Evolutionary conservation across 2,329 filamentous ascomycete species (phyloP).

Genomic region (Chaetomiaceae sp.): DNA sequence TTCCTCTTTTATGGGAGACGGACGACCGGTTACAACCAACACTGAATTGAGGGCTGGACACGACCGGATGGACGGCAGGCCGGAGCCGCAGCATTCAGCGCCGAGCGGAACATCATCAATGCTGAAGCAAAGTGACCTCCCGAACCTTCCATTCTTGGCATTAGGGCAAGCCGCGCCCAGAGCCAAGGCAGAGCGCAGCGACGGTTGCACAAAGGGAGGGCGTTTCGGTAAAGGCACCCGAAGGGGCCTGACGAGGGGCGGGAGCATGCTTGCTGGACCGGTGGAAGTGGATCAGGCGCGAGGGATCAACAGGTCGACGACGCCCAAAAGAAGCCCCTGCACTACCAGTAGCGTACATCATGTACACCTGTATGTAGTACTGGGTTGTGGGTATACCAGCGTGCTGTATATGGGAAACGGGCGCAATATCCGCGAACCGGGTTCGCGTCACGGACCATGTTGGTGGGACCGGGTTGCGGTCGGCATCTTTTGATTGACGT

Average conservation of each 20-base stretch:
- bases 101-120: not conserved
- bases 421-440: conserved; percentile 22
- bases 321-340: too few relatives aligned
- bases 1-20: conserved; percentile 2
- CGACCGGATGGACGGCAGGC: conserved; percentile 22
- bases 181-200: not conserved
- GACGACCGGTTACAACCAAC: too few relatives aligned
- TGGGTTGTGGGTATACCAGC: too few relatives aligned
- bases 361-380: too few relatives aligned
- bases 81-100: conserved; percentile 7
- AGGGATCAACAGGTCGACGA: not conserved
- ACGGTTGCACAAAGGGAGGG: conserved; percentile 7
- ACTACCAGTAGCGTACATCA: too few relatives aligned
- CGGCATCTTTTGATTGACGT: conserved; percentile 16
- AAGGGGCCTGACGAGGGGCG: not conserved
- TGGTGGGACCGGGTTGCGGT: conserved; percentile 20
- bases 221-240: conserved; percentile 9
- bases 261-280: too few relatives aligned
- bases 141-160: not conserved
- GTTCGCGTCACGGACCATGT: conserved; percentile 11
- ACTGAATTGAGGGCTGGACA: not conserved
- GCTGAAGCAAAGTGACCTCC: not conserved
- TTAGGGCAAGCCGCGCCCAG: not conserved
- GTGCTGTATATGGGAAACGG: conserved; percentile 14
- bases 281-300: not conserved